Conservation (phyloP, 2,329 filamentous ascomycete genomes). For the Endoconidiophora laricicola region DNA sequence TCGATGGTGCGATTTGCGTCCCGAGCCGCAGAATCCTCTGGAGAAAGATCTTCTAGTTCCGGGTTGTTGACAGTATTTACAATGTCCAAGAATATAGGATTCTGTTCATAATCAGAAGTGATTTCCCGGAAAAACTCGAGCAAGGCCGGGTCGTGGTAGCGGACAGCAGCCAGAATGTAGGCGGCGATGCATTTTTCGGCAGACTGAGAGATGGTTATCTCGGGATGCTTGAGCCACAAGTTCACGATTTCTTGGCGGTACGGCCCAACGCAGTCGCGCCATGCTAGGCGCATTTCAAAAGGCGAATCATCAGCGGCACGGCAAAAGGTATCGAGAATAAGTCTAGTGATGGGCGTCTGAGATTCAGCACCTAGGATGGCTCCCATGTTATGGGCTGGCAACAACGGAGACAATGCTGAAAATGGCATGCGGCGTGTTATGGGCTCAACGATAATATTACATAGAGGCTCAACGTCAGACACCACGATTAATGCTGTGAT, state of each 20-base stretch:
- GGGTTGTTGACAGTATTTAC: background rate
- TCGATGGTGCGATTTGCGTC: background rate
- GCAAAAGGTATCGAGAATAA: slow-evolving; percentile 4
- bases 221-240: slow-evolving; percentile 7
- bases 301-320: background rate
- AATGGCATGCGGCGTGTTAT: slow-evolving; percentile 5
- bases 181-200: slow-evolving; percentile 3
- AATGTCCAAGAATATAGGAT: background rate
- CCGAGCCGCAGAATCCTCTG: too few relatives aligned
- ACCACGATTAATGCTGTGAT: slow-evolving; percentile 5
- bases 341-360: background rate
- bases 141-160: background rate
- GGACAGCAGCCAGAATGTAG: background rate
- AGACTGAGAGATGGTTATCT: slow-evolving; percentile 1
- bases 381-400: slow-evolving; percentile 4
- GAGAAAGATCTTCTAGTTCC: too few relatives aligned
- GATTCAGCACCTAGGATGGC: slow-evolving; percentile 1
- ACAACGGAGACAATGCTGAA: slow-evolving; percentile 1
- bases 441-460: slow-evolving; percentile 1
- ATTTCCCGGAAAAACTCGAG: background rate
- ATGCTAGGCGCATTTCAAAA: slow-evolving; percentile 4
- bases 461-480: slow-evolving; percentile 4
- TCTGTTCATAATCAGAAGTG: background rate
- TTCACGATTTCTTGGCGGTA: slow-evolving; percentile 7
- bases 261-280: background rate